Evolutionary conservation across 202 grass and related monocot species (phyloP).

Genomic region (Cymbopogon flexuosus): DNA sequence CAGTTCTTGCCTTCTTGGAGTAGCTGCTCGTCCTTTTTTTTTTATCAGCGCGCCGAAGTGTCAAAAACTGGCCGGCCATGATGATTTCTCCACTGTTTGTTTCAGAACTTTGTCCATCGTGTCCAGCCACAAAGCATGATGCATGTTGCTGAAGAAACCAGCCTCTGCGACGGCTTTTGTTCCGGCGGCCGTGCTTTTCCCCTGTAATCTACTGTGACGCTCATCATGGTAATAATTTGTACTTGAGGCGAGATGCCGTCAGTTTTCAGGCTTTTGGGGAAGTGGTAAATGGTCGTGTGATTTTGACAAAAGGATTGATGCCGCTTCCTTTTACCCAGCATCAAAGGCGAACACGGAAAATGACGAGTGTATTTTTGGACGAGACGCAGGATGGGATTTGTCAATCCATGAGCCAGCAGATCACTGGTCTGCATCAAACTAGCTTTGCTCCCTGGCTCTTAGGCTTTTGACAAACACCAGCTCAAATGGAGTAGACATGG

Average conservation of each 20-base stretch:
- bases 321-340: slow-evolving; percentile 17
- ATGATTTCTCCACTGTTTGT: slow-evolving; percentile 32
- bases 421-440: slow-evolving; percentile 7
- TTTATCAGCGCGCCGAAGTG: slow-evolving; percentile 1
- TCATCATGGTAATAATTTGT: slow-evolving; percentile 49
- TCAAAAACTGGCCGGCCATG: slow-evolving; percentile 35
- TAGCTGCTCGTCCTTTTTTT: too few species aligned
- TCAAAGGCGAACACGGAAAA: slow-evolving; percentile 39
- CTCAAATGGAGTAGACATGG: slow-evolving; percentile 16
- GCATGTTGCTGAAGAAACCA: slow-evolving; percentile 40
- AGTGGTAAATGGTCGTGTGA: slow-evolving; percentile 42
- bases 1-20: slow-evolving; percentile 10
- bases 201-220: slow-evolving; percentile 40
- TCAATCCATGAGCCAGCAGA: slow-evolving; percentile 48
- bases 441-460: slow-evolving; percentile 20
- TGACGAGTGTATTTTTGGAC: slow-evolving; percentile 26
- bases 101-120: slow-evolving; percentile 27
- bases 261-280: slow-evolving; percentile 35
- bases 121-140: slow-evolving; percentile 34
- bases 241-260: slow-evolving; percentile 32
- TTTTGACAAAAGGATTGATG: slow-evolving; percentile 44
- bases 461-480: slow-evolving; percentile 29
- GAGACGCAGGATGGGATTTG: slow-evolving; percentile 40
- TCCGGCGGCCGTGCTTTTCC: slow-evolving; percentile 31
- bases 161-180: slow-evolving; percentile 39